These are phyloP conservation scores for Lasiosphaeriaceae sp. DNA, from an alignment of 495 filamentous ascomycete species.

Conservation along the genomic window DNA sequence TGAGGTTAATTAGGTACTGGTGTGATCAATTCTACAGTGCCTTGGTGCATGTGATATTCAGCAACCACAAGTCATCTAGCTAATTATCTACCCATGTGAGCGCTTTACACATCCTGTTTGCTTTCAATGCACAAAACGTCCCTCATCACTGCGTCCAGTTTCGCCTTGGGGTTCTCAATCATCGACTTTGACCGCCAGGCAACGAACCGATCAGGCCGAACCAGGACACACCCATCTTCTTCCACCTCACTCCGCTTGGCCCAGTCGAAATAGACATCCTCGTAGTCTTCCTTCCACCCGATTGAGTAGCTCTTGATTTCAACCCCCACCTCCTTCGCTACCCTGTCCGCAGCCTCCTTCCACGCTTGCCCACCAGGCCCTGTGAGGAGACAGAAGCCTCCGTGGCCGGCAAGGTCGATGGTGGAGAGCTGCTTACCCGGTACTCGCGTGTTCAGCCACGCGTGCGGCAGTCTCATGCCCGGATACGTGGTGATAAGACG, in stretches of 20 bases:
- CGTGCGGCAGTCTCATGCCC: constrained; percentile 37
- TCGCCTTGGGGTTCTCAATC: constrained; percentile 14
- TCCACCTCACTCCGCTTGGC: constrained; percentile 30
- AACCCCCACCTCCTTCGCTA: constrained; percentile 18
- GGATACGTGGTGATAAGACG: constrained; percentile 30
- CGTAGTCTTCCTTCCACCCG: constrained; percentile 38
- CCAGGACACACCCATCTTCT: constrained; percentile 40
- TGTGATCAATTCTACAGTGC: too few relatives aligned
- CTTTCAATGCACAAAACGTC: constrained; percentile 11
- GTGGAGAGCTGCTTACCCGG: constrained; percentile 30
- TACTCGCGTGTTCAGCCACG: constrained; percentile 33
- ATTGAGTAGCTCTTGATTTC: constrained; percentile 31
- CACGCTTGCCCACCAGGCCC: constrained; percentile 34
- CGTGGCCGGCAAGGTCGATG: constrained; percentile 35
- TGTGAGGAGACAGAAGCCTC: constrained; percentile 34
- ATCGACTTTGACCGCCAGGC: constrained; percentile 35
- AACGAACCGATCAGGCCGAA: constrained; percentile 42
- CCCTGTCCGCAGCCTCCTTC: constrained; percentile 24
- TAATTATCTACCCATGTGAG: too few relatives aligned
- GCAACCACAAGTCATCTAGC: too few relatives aligned
- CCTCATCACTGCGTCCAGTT: constrained; percentile 26
- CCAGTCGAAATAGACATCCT: constrained; percentile 38
- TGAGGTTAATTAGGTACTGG: too few relatives aligned
- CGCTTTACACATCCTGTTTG: too few relatives aligned
- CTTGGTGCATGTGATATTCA: too few relatives aligned